A percentile compares a stretch with the other conserved stretches of the same genome.
phyloP scores from a whole-genome alignment of 208 protist genomes.

The Trypanosomatidae sp. region DNA sequence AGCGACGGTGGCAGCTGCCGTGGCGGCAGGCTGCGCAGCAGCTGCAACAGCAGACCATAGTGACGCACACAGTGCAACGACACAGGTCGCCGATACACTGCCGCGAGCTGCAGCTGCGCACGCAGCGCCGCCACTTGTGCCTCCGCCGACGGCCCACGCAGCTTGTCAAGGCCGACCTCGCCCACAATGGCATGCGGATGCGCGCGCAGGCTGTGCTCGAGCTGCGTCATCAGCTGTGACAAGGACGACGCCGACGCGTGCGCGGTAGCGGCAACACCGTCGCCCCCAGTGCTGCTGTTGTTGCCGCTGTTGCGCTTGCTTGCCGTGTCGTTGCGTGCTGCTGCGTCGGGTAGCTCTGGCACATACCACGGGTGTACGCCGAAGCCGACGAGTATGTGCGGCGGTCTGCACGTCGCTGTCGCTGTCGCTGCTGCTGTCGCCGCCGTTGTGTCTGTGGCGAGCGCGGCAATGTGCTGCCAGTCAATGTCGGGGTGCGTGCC shows the following conservation, averaged over 20 bases:
- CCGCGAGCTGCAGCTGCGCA: slow-evolving; percentile 46
- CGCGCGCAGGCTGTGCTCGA: slow-evolving; percentile 19
- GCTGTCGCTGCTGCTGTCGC: neutral
- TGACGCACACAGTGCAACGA: slow-evolving; percentile 76
- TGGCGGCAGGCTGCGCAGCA: slow-evolving; percentile 16
- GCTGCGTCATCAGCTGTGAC: slow-evolving; percentile 10
- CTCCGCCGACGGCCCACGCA: slow-evolving; percentile 25
- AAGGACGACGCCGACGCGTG: slow-evolving; percentile 1
- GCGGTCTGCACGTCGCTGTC: neutral
- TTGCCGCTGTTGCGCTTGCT: neutral
- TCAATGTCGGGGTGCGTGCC: slow-evolving; percentile 65
- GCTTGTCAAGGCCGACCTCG: slow-evolving; percentile 79
- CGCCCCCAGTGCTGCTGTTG: neutral
- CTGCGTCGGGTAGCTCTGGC: neutral
- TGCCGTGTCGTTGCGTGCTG: neutral
- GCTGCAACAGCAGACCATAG: slow-evolving; percentile 38
- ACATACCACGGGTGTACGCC: slow-evolving; percentile 76
- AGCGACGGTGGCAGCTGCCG: slow-evolving; percentile 51
- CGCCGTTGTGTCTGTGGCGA: neutral
- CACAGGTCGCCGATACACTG: slow-evolving; percentile 31
- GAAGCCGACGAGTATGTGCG: slow-evolving; percentile 25
- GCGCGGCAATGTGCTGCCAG: slow-evolving; percentile 17
- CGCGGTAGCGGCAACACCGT: neutral
- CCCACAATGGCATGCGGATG: slow-evolving; percentile 52
- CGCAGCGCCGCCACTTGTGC: slow-evolving; percentile 29